A percentile compares a stretch with the other conserved stretches of the same genome.
These are phyloP conservation scores for Arabidopsis lyrata DNA, from an alignment of 441 rosid species.

Conservation along the genomic window DNA sequence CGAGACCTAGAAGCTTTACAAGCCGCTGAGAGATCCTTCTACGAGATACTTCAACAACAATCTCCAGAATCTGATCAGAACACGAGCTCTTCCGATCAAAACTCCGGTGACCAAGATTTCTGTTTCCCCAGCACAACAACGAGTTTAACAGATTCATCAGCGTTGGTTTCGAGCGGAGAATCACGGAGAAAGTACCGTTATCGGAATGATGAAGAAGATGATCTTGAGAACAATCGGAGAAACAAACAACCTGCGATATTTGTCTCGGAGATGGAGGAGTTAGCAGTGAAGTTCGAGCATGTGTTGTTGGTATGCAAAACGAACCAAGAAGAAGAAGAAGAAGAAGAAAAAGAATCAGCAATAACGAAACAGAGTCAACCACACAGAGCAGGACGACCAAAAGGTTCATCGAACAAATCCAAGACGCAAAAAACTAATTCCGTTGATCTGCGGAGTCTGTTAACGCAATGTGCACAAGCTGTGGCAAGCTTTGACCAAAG, in stretches of 20 bases:
- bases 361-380: constrained; percentile 27
- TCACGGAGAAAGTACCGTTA: constrained; percentile 53
- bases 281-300: constrained; percentile 55
- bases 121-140: constrained; percentile 15
- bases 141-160: constrained; percentile 25
- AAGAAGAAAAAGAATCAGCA: constrained; percentile 25
- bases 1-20: constrained; percentile 63
- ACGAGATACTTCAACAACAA: constrained; percentile 50
- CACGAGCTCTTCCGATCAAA: constrained; percentile 34
- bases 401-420: constrained; percentile 51
- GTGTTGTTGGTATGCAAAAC: constrained; percentile 57
- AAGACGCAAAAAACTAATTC: constrained; percentile 43
- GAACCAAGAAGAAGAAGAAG: constrained; percentile 39
- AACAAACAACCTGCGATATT: constrained; percentile 64
- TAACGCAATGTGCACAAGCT: constrained; percentile 81
- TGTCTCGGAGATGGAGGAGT: constrained; percentile 54
- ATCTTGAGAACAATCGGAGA: constrained; percentile 30
- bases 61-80: constrained; percentile 43
- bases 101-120: constrained; percentile 28
- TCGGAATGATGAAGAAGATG: constrained; percentile 38
- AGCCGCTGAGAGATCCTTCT: constrained; percentile 68
- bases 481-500: constrained; percentile 69
- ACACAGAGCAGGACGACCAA: constrained; percentile 34
- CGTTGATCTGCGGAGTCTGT: constrained; percentile 68
- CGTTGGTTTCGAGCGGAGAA: constrained; percentile 46